phyloP scores from a whole-genome alignment of 345 rosid species.

The Boechera divaricarpa region DNA sequence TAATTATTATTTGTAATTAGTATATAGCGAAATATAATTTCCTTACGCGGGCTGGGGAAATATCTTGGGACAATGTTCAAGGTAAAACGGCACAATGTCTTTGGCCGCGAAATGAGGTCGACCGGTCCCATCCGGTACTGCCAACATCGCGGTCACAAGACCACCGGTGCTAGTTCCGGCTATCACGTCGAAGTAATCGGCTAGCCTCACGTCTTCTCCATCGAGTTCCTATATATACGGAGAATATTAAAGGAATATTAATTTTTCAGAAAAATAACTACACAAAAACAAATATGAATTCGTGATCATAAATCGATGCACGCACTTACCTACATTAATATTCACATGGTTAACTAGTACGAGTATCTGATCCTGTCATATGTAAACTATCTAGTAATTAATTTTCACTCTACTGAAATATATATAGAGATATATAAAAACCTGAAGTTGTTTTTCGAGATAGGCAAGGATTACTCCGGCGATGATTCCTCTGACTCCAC shows the following conservation, averaged over 20 bases:
- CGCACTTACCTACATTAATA: not conserved
- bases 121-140: slow-evolving; percentile 53
- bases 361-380: not conserved
- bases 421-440: not conserved
- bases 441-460: slow-evolving; percentile 90
- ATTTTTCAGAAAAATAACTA: not conserved
- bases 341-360: not conserved
- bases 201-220: slow-evolving; percentile 62
- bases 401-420: not conserved
- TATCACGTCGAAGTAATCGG: slow-evolving; percentile 76
- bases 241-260: not conserved
- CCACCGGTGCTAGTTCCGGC: slow-evolving; percentile 85
- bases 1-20: not conserved
- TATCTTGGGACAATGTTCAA: slow-evolving; percentile 59
- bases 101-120: slow-evolving; percentile 64
- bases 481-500: slow-evolving; percentile 73
- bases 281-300: not conserved
- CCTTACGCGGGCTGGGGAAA: slow-evolving; percentile 64
- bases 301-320: slow-evolving; percentile 1
- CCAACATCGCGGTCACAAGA: slow-evolving; percentile 64
- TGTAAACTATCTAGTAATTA: not conserved
- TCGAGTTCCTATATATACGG: slow-evolving; percentile 54
- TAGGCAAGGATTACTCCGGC: slow-evolving; percentile 64
- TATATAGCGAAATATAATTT: not conserved
- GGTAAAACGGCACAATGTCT: slow-evolving; percentile 67